Conservation (phyloP, 192 early-diverging fungal genomes). For the Spizellomyces sp. region DNA sequence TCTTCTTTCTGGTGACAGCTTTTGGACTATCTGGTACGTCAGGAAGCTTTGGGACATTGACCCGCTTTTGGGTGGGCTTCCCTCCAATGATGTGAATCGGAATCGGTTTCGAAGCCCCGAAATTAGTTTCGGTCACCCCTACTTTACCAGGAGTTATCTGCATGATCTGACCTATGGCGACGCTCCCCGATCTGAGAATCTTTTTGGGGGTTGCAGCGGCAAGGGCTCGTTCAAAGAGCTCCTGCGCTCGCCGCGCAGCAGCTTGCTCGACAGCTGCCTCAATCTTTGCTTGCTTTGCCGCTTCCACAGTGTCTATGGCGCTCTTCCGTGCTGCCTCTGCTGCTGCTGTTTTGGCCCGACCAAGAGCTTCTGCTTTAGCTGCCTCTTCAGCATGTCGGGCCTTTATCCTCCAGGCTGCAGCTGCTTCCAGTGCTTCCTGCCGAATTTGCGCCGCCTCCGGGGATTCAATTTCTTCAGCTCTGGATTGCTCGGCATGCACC, state of each 20-base stretch:
- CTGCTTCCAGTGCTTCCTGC: constrained; percentile 2
- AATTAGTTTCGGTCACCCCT: neutral
- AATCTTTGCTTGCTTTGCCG: neutral
- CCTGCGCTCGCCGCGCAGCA: no score
- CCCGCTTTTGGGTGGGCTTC: no score
- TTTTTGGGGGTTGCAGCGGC: no score
- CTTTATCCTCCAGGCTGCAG: neutral
- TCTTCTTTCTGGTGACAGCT: no score
- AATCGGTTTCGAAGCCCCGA: neutral
- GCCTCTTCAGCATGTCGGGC: neutral
- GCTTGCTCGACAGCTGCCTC: neutral
- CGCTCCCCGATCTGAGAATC: no score
- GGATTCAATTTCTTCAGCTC: constrained; percentile 3
- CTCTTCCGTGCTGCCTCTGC: neutral
- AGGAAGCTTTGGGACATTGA: no score
- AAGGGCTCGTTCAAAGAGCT: no score
- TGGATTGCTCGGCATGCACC: constrained; percentile 23
- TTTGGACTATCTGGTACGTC: no score
- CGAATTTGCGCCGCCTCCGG: constrained; percentile 1
- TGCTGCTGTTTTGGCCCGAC: neutral
- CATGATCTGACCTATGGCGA: no score
- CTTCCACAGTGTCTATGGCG: neutral
- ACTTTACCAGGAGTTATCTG: neutral
- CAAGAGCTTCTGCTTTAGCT: neutral
- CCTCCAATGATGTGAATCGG: neutral